These are phyloP conservation scores for Picea sitchensis DNA, from an alignment of 75 land plant species.

Conservation along the genomic window DNA sequence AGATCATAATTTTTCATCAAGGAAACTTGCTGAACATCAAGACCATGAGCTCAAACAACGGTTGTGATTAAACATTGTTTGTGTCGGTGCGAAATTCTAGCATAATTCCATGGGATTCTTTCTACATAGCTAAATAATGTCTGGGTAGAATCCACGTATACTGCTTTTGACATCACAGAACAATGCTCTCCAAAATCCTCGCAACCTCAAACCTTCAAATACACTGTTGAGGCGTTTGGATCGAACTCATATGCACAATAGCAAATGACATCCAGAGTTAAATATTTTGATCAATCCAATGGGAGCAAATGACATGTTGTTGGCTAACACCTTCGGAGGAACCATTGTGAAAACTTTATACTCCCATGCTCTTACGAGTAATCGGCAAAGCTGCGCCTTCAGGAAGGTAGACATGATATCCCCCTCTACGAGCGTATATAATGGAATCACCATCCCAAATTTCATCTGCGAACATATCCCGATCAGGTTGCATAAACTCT, in stretches of 20 bases:
- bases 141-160: too few species aligned
- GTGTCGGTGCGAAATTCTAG: too few species aligned
- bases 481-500: constrained; percentile 87
- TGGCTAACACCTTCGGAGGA: constrained; percentile 57
- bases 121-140: too few species aligned
- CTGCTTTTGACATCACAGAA: too few species aligned
- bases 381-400: constrained; percentile 50
- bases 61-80: too few species aligned
- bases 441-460: constrained; percentile 66
- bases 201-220: constrained; percentile 27
- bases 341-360: constrained; percentile 75
- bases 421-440: constrained; percentile 45
- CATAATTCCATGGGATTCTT: too few species aligned
- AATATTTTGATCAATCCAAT: constrained; percentile 84
- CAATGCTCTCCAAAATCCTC: too few species aligned
- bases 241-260: constrained; percentile 41
- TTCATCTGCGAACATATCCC: constrained; percentile 76
- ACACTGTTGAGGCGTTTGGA: constrained; percentile 15
- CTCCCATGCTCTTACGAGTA: constrained; percentile 45
- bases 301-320: constrained; percentile 60
- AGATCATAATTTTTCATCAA: too few species aligned
- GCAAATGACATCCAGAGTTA: constrained; percentile 73
- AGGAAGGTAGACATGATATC: constrained; percentile 51
- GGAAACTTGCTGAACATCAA: too few species aligned
- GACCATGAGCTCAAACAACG: too few species aligned